Percentiles rank a stretch among this genome's conserved stretches.
Conservation (phyloP, 2,329 filamentous ascomycete species). For the Camillea tinctor region DNA sequence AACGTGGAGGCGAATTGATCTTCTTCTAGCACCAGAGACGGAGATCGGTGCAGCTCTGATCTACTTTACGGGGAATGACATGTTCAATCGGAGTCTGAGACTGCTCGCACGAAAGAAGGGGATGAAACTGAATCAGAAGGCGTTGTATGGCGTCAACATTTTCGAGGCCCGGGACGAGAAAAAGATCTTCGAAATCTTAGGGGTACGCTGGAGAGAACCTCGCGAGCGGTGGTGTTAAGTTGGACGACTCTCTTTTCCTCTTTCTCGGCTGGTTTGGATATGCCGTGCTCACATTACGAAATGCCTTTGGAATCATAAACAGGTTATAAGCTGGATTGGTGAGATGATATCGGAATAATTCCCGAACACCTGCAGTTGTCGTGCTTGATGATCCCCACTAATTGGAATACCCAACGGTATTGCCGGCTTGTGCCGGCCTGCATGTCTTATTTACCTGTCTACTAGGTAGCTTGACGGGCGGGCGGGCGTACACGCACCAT, state of each 20-base stretch:
- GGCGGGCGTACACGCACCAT: neutral
- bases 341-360: neutral
- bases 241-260: too few species aligned
- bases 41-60: slow-evolving; percentile 82
- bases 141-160: slow-evolving; percentile 71
- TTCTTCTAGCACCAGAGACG: slow-evolving; percentile 75
- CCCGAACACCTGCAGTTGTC: neutral
- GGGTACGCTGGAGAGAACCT: slow-evolving; percentile 81
- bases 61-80: slow-evolving; percentile 96
- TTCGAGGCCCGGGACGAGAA: slow-evolving; percentile 73
- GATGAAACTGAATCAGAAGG: slow-evolving; percentile 82
- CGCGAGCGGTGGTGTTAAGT: slow-evolving; percentile 70
- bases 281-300: neutral
- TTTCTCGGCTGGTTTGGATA: neutral
- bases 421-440: neutral
- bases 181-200: slow-evolving; percentile 77
- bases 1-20: slow-evolving; percentile 78
- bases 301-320: neutral
- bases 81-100: slow-evolving; percentile 87
- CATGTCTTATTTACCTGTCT: neutral
- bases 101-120: slow-evolving; percentile 76
- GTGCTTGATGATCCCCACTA: neutral
- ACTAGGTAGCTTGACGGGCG: neutral
- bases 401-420: neutral
- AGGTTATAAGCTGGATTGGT: neutral